phyloP scores from a whole-genome alignment of 306 rosid genomes.

The Prunus persica region DNA sequence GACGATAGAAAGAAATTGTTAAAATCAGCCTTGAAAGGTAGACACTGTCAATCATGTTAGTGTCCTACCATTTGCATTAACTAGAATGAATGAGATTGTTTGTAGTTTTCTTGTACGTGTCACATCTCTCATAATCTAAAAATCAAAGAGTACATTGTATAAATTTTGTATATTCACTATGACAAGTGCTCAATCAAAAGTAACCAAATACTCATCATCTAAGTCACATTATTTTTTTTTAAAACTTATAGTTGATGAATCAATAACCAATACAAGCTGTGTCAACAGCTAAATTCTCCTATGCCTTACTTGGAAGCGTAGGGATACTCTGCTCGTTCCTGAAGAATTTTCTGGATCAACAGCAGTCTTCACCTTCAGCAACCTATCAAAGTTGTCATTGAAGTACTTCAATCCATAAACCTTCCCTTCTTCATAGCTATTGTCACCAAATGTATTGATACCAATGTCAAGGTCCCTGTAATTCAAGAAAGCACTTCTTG shows the following conservation, averaged over 20 bases:
- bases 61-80: not conserved
- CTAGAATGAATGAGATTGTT: not conserved
- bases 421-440: slow-evolving; percentile 45
- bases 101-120: not conserved
- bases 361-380: slow-evolving; percentile 59
- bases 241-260: not conserved
- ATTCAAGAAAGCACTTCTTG: slow-evolving; percentile 64
- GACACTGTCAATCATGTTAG: not conserved
- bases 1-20: not conserved
- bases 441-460: slow-evolving; percentile 25
- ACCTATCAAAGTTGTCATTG: slow-evolving; percentile 50
- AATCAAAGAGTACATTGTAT: not conserved
- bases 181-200: not conserved
- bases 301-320: slow-evolving; percentile 30
- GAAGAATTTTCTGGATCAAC: slow-evolving; percentile 67
- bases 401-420: slow-evolving; percentile 63
- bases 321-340: slow-evolving; percentile 80
- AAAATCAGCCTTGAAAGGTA: not conserved
- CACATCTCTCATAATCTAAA: not conserved
- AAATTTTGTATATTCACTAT: not conserved
- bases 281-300: not conserved
- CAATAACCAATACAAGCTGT: not conserved
- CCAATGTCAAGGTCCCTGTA: slow-evolving; percentile 86
- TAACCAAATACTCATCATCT: not conserved
- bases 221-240: not conserved